Evolutionary conservation across 1,284 basidiomycete genomes (phyloP).

Genomic region (Pyrrhoderma noxium): DNA sequence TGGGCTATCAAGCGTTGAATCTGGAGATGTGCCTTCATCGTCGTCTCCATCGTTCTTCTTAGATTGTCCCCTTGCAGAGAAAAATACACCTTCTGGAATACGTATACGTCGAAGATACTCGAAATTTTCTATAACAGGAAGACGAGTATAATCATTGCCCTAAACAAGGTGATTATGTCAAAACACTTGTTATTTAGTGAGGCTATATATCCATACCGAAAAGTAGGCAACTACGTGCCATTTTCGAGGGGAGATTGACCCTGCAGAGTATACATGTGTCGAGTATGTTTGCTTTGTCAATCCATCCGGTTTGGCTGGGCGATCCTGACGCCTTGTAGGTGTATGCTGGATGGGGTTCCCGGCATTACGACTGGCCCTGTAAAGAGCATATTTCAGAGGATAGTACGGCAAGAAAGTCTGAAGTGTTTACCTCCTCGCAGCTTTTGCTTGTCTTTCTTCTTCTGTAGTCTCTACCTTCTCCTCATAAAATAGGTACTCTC

Average conservation of each 20-base stretch:
- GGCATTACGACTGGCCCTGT: slow-evolving; percentile 52
- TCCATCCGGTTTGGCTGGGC: slow-evolving; percentile 65
- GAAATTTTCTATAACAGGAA: slow-evolving; percentile 63
- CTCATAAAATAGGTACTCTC: slow-evolving; percentile 72
- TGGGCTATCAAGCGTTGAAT: background rate
- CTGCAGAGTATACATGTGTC: slow-evolving; percentile 56
- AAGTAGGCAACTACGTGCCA: slow-evolving; percentile 79
- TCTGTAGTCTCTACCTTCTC: slow-evolving; percentile 71
- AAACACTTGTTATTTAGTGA: slow-evolving; percentile 8
- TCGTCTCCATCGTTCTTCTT: slow-evolving; percentile 14
- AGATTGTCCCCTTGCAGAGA: slow-evolving; percentile 45
- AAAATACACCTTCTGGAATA: slow-evolving; percentile 56
- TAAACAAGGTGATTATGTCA: slow-evolving; percentile 23
- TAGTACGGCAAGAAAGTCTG: slow-evolving; percentile 7
- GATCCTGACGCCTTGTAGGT: slow-evolving; percentile 58
- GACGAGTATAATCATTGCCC: slow-evolving; percentile 57
- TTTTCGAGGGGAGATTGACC: slow-evolving; percentile 49
- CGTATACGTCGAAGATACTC: slow-evolving; percentile 57
- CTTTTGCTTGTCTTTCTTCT: slow-evolving; percentile 67
- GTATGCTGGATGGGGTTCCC: slow-evolving; percentile 49
- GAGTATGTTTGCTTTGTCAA: slow-evolving; percentile 77
- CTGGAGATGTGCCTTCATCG: slow-evolving; percentile 17
- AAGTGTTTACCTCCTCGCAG: slow-evolving; percentile 49
- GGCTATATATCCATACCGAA: slow-evolving; percentile 38
- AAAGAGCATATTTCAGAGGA: slow-evolving; percentile 15